These are phyloP conservation scores for Ceriops tagal DNA, from an alignment of 345 rosid genomes.

Conservation along the genomic window DNA sequence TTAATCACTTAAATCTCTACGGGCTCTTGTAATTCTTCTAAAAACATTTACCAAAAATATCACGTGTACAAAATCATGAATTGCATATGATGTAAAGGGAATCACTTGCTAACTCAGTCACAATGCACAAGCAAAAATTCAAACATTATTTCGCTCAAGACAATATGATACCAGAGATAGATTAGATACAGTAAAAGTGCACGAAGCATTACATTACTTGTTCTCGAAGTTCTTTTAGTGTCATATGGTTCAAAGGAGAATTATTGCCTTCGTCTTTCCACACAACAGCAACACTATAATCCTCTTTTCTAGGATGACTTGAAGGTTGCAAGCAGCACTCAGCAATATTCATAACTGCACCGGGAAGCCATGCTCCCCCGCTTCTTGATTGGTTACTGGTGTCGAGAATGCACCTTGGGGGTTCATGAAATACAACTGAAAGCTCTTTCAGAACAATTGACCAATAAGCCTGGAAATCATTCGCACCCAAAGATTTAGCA, in stretches of 20 bases:
- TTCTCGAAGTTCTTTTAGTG: constrained; percentile 60
- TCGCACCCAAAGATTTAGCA: constrained; percentile 11
- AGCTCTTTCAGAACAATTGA: constrained; percentile 59
- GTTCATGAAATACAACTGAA: constrained; percentile 46
- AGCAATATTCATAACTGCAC: constrained; percentile 62
- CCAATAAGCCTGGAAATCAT: constrained; percentile 63
- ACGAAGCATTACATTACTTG: constrained; percentile 67
- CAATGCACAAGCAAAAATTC: background rate
- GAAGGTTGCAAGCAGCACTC: constrained; percentile 72
- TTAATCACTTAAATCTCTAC: background rate
- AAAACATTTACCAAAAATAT: background rate
- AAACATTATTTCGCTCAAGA: background rate
- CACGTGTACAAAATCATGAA: background rate
- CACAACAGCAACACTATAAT: constrained; percentile 55
- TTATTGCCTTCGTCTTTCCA: constrained; percentile 81
- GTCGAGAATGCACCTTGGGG: constrained; percentile 71
- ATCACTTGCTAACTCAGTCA: background rate
- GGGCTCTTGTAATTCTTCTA: background rate
- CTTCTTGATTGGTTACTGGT: constrained; percentile 44
- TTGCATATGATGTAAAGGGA: background rate
- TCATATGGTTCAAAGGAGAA: constrained; percentile 44
- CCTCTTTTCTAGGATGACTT: constrained; percentile 49
- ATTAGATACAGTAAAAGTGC: background rate
- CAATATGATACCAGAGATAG: background rate
- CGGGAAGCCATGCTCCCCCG: constrained; percentile 78